Conservation (phyloP, 2,329 filamentous ascomycete species). For the Phialocephala subalpina region DNA sequence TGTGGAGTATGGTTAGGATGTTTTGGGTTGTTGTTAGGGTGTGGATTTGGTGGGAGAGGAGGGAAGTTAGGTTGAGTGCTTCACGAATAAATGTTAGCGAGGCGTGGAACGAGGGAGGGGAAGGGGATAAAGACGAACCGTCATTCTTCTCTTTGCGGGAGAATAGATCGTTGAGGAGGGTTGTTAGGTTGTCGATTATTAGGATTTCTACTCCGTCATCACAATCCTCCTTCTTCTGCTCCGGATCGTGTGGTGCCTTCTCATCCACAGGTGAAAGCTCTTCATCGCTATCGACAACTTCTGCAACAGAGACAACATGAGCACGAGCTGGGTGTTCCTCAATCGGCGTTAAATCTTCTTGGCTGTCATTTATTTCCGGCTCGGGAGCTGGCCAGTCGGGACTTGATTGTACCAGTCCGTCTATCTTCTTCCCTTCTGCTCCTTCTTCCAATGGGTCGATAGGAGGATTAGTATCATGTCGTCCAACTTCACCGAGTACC, state of each 20-base stretch:
- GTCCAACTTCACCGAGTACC: slow-evolving; percentile 57
- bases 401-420: background rate
- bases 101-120: background rate
- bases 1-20: slow-evolving; percentile 63
- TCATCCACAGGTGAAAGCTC: slow-evolving; percentile 8
- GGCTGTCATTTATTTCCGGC: slow-evolving; percentile 29
- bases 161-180: slow-evolving; percentile 61
- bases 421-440: background rate
- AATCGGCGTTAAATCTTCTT: slow-evolving; percentile 24
- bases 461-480: background rate
- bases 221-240: background rate
- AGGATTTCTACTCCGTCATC: slow-evolving; percentile 51
- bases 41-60: slow-evolving; percentile 56
- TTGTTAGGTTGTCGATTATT: slow-evolving; percentile 62
- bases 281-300: slow-evolving; percentile 52
- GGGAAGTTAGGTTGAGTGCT: slow-evolving; percentile 58
- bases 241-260: slow-evolving; percentile 5
- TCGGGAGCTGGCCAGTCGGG: background rate
- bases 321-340: background rate
- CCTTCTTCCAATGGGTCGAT: background rate
- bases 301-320: slow-evolving; percentile 13
- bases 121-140: slow-evolving; percentile 32
- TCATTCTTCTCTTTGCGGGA: slow-evolving; percentile 51
- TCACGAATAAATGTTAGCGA: background rate
- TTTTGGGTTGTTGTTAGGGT: slow-evolving; percentile 52